Conservation (phyloP, 2,329 filamentous ascomycete species). For the Scytalidium lignicola region DNA sequence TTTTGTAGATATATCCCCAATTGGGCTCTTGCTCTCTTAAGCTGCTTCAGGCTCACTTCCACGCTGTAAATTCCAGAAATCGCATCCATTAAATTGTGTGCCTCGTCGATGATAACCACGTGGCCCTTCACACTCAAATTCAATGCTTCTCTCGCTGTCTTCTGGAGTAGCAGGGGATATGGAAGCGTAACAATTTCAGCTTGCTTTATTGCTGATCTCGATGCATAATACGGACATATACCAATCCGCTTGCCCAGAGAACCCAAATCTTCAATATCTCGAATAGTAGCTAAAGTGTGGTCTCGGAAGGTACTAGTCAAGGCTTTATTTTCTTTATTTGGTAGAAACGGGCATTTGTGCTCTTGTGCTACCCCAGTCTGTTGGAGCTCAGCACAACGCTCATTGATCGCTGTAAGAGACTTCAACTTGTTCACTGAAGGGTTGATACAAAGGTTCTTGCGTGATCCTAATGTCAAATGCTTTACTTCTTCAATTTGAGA, state of each 20-base stretch:
- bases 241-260: constrained; percentile 70
- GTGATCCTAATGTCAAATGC: constrained; percentile 62
- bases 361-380: constrained; percentile 58
- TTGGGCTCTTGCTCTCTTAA: constrained; percentile 68
- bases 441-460: constrained; percentile 81
- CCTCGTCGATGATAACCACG: constrained; percentile 93
- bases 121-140: constrained; percentile 82
- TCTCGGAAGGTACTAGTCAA: constrained; percentile 80
- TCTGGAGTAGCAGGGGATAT: constrained; percentile 85
- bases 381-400: constrained; percentile 86
- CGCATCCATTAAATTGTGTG: constrained; percentile 95
- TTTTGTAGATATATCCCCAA: constrained; percentile 78
- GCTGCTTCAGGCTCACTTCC: constrained; percentile 66
- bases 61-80: constrained; percentile 83
- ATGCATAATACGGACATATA: constrained; percentile 96
- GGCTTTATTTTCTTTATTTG: constrained; percentile 68
- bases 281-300: constrained; percentile 73
- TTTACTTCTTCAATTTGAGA: constrained; percentile 51
- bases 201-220: constrained; percentile 72
- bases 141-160: constrained; percentile 79
- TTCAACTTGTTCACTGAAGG: constrained; percentile 67
- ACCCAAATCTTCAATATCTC: constrained; percentile 90
- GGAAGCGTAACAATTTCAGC: constrained; percentile 90
- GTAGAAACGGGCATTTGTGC: constrained; percentile 71
- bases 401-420: constrained; percentile 79